Conservation (phyloP, 805 yeast genomes). For the Saturnispora dispora region DNA sequence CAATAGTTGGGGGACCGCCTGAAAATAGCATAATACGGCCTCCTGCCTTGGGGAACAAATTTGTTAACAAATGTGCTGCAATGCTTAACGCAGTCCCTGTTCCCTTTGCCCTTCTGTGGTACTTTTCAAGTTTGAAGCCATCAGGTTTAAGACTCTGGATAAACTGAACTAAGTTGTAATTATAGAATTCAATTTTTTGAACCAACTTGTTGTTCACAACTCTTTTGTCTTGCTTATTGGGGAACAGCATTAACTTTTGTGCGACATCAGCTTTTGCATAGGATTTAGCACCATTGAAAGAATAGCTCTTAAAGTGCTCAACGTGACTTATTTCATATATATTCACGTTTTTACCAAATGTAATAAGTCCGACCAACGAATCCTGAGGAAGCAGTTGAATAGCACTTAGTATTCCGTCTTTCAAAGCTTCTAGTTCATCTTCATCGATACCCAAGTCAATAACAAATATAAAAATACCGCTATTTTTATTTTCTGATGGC, state of each 20-base stretch:
- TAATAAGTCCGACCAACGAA: constrained; percentile 47
- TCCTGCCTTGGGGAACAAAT: constrained; percentile 39
- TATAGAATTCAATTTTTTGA: constrained; percentile 40
- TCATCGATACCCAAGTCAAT: constrained; percentile 48
- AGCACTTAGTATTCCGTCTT: constrained; percentile 39
- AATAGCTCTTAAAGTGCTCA: constrained; percentile 28
- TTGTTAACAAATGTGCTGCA: constrained; percentile 31
- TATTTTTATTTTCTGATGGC: constrained; percentile 14
- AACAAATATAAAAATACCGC: constrained; percentile 42
- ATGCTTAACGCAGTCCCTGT: constrained; percentile 55
- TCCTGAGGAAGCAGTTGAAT: constrained; percentile 41
- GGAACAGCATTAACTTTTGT: constrained; percentile 30
- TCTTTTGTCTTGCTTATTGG: constrained; percentile 14
- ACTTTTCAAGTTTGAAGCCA: constrained; percentile 37
- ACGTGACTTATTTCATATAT: constrained; percentile 42
- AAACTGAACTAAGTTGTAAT: constrained; percentile 40
- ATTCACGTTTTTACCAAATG: constrained; percentile 52
- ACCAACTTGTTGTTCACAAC: constrained; percentile 31
- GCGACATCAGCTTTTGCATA: constrained; percentile 42
- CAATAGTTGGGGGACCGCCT: constrained; percentile 59
- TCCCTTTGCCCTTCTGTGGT: constrained; percentile 42
- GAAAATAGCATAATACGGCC: constrained; percentile 46
- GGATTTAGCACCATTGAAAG: constrained; percentile 49
- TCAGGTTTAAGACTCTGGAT: constrained; percentile 42
- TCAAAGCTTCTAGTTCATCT: constrained; percentile 39